Conservation (phyloP, 192 early-diverging fungal species). For the Chytriomyces sp. region DNA sequence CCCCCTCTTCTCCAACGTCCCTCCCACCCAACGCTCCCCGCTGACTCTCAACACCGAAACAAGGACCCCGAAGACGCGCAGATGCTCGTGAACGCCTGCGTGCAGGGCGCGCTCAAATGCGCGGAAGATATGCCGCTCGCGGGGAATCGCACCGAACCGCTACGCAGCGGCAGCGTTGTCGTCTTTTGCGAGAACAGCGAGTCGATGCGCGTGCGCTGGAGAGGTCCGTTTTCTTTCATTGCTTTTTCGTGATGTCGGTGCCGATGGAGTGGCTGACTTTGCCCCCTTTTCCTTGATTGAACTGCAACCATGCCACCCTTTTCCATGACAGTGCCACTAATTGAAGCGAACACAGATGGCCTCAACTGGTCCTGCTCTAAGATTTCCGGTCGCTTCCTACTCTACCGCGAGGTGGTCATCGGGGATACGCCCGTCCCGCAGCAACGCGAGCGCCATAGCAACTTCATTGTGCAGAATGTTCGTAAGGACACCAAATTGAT, state of each 20-base stretch:
- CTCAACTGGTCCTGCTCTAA: background rate
- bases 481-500: background rate
- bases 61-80: background rate
- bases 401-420: background rate
- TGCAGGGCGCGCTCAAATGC: background rate
- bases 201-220: background rate
- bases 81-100: slow-evolving; percentile 1
- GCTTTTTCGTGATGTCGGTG: too few species aligned
- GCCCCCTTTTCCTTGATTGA: too few species aligned
- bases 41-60: too few species aligned
- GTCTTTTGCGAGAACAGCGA: background rate
- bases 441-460: background rate
- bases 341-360: background rate
- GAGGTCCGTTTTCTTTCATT: background rate
- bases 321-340: background rate
- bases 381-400: background rate
- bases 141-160: background rate
- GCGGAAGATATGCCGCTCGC: background rate
- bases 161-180: background rate
- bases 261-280: too few species aligned
- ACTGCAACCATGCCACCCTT: background rate
- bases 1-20: too few species aligned
- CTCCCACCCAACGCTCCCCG: too few species aligned
- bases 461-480: background rate
- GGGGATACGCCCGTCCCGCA: background rate